Base-by-base conservation (phyloP, 2,329 filamentous ascomycete species). In the Alternaria postmessia region DNA sequence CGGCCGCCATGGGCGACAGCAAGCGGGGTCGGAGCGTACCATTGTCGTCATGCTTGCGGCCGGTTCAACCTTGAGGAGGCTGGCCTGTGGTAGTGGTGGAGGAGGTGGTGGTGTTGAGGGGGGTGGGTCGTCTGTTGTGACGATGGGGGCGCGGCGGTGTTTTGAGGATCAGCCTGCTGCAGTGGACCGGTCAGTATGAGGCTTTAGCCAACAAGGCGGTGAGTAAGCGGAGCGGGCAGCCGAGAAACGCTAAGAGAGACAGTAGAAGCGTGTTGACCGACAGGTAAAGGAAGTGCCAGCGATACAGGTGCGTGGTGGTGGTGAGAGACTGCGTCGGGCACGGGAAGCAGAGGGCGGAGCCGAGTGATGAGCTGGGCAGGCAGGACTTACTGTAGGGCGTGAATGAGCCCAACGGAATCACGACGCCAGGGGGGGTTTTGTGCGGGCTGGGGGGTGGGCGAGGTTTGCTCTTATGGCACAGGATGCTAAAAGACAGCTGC, bases 21-120 rank as follows among this genome's bases (percentile, higher is more conserved):
- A 75, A 75, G 78, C 75, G 65, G 79, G 74, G 75, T 68, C 59
- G 54, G 44, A 53, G 76, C 82, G 72, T 82, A 88, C 86, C 86
- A 88, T 88, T 79, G 86, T 88, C 81, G 86, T 87, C 86, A 88
- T 88, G 75, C 77, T 84, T 64, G 69, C 61, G 42, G 52, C 38
- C 36, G 51, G 63, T 65, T 69, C 73, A 75, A 72, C 76, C 75
- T 75, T 39, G 51, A 69, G 64, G 71, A 76, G 73, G 75, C 61
- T 75, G 75, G 61, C 73, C 70, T 74, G 66, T 59, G 39, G 64
- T 53, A 49, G 61, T 44, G 59, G 61, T 59, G 39, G 65, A 52
- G 52, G 62, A 47, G 58, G 61, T 59, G 66, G 58, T 54, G 22
- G 53, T 54, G 32, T 34, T 22, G 28, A 56, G 57, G 54, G 57